A percentile compares a stretch with the other conserved stretches of the same genome.
Conservation (phyloP, 2,329 filamentous ascomycete species). For the Sporothrix sp. region DNA sequence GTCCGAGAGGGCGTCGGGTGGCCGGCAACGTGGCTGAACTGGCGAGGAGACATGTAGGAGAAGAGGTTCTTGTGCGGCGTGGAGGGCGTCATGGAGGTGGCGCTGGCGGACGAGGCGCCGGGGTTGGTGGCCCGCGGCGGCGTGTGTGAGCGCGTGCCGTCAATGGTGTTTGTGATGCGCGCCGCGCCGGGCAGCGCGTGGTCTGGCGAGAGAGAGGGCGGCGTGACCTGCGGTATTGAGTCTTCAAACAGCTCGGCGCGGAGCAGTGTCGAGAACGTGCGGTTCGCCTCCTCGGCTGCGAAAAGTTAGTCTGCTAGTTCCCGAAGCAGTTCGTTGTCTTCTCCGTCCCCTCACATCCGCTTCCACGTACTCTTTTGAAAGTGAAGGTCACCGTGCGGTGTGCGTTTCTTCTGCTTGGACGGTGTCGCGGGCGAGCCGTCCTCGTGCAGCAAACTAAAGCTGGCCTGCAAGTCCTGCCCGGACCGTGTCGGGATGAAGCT, state of each 20-base stretch:
- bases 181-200: slow-evolving; percentile 39
- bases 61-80: slow-evolving; percentile 98
- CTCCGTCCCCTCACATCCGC: not conserved
- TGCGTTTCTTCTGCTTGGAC: slow-evolving; percentile 73
- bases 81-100: slow-evolving; percentile 73
- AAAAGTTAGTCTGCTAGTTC: not conserved
- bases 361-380: slow-evolving; percentile 71
- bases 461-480: slow-evolving; percentile 86
- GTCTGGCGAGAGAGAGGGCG: slow-evolving; percentile 53
- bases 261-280: slow-evolving; percentile 79
- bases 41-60: slow-evolving; percentile 70
- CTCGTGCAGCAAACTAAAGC: slow-evolving; percentile 84
- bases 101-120: slow-evolving; percentile 31
- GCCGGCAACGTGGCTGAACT: slow-evolving; percentile 60
- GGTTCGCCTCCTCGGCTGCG: slow-evolving; percentile 82
- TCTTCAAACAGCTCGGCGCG: slow-evolving; percentile 88
- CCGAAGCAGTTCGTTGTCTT: too few relatives aligned
- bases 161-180: slow-evolving; percentile 45
- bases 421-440: slow-evolving; percentile 89
- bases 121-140: slow-evolving; percentile 44
- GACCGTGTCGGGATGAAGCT: slow-evolving; percentile 94
- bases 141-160: slow-evolving; percentile 67
- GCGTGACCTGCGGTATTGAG: slow-evolving; percentile 72
- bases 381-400: slow-evolving; percentile 80
- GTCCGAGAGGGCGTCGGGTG: slow-evolving; percentile 84